Conservation (phyloP, 768 basidiomycete species). For the Boletus coccyginus region DNA sequence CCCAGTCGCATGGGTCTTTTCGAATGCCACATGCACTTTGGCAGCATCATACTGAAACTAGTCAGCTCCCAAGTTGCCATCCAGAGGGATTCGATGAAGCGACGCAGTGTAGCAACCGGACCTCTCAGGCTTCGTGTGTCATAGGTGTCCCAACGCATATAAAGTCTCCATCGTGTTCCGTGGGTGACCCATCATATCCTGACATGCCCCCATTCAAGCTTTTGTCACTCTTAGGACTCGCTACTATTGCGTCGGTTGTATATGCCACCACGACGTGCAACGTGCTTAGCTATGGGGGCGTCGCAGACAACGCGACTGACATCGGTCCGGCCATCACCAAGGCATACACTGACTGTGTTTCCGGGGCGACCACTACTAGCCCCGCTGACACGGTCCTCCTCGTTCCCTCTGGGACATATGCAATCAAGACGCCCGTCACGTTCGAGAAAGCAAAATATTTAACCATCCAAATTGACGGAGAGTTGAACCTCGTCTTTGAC, state of each 20-base stretch:
- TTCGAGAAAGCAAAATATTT: neutral
- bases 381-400: conserved; percentile 2
- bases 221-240: conserved; percentile 2
- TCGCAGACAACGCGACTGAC: conserved; percentile 5
- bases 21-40: too few species aligned
- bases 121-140: neutral
- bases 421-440: neutral
- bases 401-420: conserved; percentile 7
- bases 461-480: conserved; percentile 4
- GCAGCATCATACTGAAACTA: too few species aligned
- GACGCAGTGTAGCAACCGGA: too few species aligned
- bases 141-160: neutral
- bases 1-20: too few species aligned
- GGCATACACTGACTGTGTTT: conserved; percentile 1
- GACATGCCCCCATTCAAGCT: neutral
- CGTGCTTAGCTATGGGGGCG: conserved; percentile 5
- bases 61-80: too few species aligned
- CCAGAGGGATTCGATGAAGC: too few species aligned
- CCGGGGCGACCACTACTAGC: neutral
- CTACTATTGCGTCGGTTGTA: neutral
- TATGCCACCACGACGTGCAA: conserved; percentile 8
- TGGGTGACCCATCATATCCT: neutral
- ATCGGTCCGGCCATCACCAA: conserved; percentile 1
- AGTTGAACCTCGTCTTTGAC: conserved; percentile 1
- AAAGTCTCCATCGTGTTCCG: neutral